A percentile compares a stretch with the other conserved stretches of the same genome.
These are phyloP conservation scores for Claviceps fusiformis DNA, from an alignment of 2,329 filamentous ascomycete species.

Conservation along the genomic window DNA sequence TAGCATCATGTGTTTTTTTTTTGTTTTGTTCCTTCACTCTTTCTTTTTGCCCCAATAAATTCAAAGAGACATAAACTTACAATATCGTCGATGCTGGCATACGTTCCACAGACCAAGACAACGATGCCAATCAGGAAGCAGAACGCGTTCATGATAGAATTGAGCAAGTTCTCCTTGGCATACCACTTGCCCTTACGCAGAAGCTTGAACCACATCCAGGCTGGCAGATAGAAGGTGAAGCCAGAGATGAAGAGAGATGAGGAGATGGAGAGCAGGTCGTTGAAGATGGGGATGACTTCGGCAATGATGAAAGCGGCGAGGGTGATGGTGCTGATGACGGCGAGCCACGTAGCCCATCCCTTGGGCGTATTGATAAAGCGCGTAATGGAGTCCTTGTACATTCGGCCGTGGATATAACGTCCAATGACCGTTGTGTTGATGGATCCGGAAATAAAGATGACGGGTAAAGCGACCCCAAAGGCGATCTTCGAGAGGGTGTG, in stretches of 20 bases:
- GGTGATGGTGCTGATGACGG: constrained; percentile 43
- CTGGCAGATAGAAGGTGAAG: constrained; percentile 22
- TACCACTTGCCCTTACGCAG: constrained; percentile 15
- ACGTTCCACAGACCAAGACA: constrained; percentile 14
- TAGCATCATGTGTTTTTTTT: neutral
- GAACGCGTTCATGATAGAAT: constrained; percentile 11
- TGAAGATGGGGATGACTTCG: constrained; percentile 59
- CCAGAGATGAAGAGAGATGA: constrained; percentile 34
- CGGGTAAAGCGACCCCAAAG: constrained; percentile 57
- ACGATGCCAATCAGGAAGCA: constrained; percentile 14
- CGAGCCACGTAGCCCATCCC: constrained; percentile 42
- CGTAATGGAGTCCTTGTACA: constrained; percentile 28
- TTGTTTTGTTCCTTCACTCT: neutral
- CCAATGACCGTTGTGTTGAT: constrained; percentile 43
- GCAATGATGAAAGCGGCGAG: constrained; percentile 55
- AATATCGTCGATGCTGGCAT: constrained; percentile 15
- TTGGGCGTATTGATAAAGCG: constrained; percentile 34
- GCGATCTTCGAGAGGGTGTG: constrained; percentile 48
- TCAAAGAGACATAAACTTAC: constrained; percentile 8
- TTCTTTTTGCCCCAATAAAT: neutral
- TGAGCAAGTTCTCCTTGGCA: constrained; percentile 14
- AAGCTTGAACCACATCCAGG: constrained; percentile 28
- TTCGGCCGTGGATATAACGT: constrained; percentile 32
- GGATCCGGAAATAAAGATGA: constrained; percentile 61
- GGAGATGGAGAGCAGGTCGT: constrained; percentile 42